Evolutionary conservation across 176 grass and related monocot species (phyloP).

Genomic region (Bonia amplexicaulis): DNA sequence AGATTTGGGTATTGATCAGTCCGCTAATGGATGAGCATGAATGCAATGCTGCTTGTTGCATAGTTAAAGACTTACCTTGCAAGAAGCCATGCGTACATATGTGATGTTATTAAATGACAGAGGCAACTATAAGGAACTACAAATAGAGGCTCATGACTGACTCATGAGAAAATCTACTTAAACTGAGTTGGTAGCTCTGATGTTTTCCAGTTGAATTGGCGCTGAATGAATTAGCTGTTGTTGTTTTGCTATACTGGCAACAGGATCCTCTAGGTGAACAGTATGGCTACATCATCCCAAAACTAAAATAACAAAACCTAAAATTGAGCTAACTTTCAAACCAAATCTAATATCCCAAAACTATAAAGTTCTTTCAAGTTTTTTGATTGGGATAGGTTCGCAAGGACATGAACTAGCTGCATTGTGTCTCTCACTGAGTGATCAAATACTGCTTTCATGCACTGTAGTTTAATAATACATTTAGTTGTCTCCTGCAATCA

Average conservation of each 20-base stretch:
- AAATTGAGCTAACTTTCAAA: too few relatives aligned
- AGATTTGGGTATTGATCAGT: conserved; percentile 5
- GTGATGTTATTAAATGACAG: background rate
- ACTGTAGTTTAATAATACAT: conserved; percentile 14
- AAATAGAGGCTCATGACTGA: background rate
- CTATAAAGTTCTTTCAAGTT: too few relatives aligned
- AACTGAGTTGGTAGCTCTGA: background rate
- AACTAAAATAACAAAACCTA: too few relatives aligned
- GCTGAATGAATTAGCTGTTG: background rate
- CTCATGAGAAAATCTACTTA: background rate
- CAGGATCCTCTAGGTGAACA: background rate
- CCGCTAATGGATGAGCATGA: conserved; percentile 2
- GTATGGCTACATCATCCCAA: background rate
- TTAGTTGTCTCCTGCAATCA: background rate
- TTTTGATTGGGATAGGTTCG: too few relatives aligned
- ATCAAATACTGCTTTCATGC: conserved; percentile 4
- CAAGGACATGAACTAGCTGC: background rate
- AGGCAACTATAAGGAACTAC: background rate
- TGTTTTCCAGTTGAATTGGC: background rate
- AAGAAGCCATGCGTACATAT: background rate
- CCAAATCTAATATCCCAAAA: too few relatives aligned
- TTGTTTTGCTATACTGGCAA: background rate
- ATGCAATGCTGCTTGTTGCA: background rate
- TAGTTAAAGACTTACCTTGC: background rate
- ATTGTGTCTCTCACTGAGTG: conserved; percentile 8